These are phyloP conservation scores for Rosa persica DNA, from an alignment of 306 rosid genomes.

Conservation along the genomic window DNA sequence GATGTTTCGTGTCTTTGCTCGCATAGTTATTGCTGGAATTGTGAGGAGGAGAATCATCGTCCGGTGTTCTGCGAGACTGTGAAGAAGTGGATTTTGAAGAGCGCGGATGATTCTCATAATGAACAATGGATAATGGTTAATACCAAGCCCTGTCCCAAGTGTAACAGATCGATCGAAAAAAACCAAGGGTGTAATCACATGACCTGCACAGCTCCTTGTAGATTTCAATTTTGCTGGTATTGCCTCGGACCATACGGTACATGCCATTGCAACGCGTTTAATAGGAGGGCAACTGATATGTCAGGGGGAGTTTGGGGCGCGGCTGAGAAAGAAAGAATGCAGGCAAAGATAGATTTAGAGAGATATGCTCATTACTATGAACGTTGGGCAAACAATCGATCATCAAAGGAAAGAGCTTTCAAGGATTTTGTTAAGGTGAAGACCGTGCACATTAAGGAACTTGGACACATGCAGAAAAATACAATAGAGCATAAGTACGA, in stretches of 20 bases:
- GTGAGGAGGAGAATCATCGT: constrained; percentile 1
- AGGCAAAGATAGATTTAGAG: not conserved
- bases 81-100: not conserved
- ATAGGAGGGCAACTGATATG: too few species aligned
- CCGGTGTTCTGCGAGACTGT: not conserved
- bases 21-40: not conserved
- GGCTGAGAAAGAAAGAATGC: not conserved
- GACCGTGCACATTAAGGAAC: too few species aligned
- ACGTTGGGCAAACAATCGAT: not conserved
- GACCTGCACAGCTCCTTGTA: not conserved
- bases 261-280: not conserved
- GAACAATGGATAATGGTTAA: not conserved
- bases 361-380: not conserved
- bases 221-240: not conserved
- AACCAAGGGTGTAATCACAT: not conserved
- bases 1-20: not conserved
- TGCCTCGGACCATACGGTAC: not conserved
- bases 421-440: not conserved
- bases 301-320: too few species aligned
- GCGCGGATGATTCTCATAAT: not conserved
- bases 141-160: constrained; percentile 8
- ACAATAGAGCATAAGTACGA: too few species aligned
- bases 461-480: too few species aligned
- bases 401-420: not conserved
- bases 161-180: not conserved